Base-by-base conservation (phyloP, 805 yeast genomes). In the Wickerhamiella vanderwaltii region DNA sequence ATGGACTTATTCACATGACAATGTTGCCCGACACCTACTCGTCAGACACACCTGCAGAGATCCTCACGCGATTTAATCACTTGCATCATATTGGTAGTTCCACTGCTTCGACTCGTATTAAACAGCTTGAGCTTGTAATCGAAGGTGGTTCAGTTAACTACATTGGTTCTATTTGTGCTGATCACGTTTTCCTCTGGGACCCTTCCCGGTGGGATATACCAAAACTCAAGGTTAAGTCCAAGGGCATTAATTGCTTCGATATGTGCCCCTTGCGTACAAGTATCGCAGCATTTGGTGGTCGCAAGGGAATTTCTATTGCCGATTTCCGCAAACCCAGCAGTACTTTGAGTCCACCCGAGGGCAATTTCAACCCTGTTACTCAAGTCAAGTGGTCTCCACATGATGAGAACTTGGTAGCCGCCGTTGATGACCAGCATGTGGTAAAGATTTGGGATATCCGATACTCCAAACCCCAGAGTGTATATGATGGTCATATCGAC, bases 121-220 rank as follows among this genome's bases (percentile, higher is more conserved):
- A 57, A 29, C 54, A 61, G 38, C 44, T 72, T 12, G 62, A 57
- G 13, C 50, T 68, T 12, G 57, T 72, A 0, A 60, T 65, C 19
- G 45, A 54, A 11, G 45, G 51, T n/a, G 72, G 77, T 75, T 48
- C 64, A 2, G 52, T 59, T 22, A 65, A 72, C 17, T 65, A 73
- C 3, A 58, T 85, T 41, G 59, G 80, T 22, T 66, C 93, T 0
- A 56, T 76, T 5, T 82, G 79, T 55, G 75, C 75, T 44, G 78
- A 79, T 46, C 73, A 78, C 44, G 49, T 87, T 11, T 86, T 82
- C 55, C 60, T 79, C 38, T 86, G 95, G 88, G 86, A 86, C 50
- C 56, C 70, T 45, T 58, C 77, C 48, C 63, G 79, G 54, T 66
- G 77, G 37, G 68, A 76, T 54, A 52, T 62, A 16, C 93, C 93